phyloP scores from a whole-genome alignment of 108 stramenopile species.

The Seminavis robusta region DNA sequence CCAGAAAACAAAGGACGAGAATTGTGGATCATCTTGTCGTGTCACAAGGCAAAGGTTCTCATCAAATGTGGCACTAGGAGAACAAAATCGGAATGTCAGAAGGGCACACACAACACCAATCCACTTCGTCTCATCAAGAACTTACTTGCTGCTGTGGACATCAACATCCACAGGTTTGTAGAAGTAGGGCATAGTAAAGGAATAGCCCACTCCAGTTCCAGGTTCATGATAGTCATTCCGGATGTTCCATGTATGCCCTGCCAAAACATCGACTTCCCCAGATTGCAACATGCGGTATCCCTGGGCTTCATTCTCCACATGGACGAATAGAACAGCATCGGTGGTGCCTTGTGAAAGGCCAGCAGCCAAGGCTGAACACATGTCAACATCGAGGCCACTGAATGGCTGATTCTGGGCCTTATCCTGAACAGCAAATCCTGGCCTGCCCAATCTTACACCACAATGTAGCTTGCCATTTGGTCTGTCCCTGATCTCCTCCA shows the following conservation, averaged over 20 bases:
- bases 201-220: slow-evolving; percentile 18
- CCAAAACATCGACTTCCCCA: slow-evolving; percentile 44
- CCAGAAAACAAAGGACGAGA: slow-evolving; percentile 44
- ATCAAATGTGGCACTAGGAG: too few relatives aligned
- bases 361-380: slow-evolving; percentile 42
- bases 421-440: too few relatives aligned
- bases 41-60: slow-evolving; percentile 1
- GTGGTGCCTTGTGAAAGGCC: slow-evolving; percentile 35
- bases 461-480: slow-evolving; percentile 3
- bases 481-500: slow-evolving; percentile 15
- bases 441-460: too few relatives aligned
- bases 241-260: slow-evolving; percentile 21
- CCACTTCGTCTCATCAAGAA: too few relatives aligned
- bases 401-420: too few relatives aligned
- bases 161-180: slow-evolving; percentile 35
- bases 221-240: slow-evolving; percentile 20
- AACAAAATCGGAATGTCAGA: too few relatives aligned
- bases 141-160: too few relatives aligned
- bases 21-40: slow-evolving; percentile 10
- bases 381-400: slow-evolving; percentile 47
- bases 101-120: too few relatives aligned
- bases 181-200: slow-evolving; percentile 40
- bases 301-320: slow-evolving; percentile 20
- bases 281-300: slow-evolving; percentile 22
- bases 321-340: slow-evolving; percentile 13